Conservation (phyloP, 1,139 yeast genomes). For the Scheffersomyces insectosa region DNA sequence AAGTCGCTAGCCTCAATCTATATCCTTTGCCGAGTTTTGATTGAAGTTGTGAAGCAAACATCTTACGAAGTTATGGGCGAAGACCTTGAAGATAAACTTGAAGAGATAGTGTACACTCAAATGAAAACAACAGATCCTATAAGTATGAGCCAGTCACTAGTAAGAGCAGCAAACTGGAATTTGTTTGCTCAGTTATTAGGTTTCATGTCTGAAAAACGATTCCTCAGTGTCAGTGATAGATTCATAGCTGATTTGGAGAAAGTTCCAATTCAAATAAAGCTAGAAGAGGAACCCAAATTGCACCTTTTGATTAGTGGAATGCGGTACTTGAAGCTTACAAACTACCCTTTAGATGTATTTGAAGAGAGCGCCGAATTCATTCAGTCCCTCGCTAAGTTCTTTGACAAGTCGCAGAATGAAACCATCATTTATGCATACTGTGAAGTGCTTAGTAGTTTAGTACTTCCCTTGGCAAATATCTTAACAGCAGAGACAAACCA, state of each 20-base stretch:
- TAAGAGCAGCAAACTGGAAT: slow-evolving; percentile 92
- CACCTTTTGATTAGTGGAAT: slow-evolving; percentile 86
- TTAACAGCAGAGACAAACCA: slow-evolving; percentile 94
- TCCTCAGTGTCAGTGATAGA: slow-evolving; percentile 86
- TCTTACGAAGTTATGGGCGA: slow-evolving; percentile 72
- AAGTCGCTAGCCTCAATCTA: slow-evolving; percentile 85
- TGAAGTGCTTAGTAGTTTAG: slow-evolving; percentile 72
- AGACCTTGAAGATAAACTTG: slow-evolving; percentile 80
- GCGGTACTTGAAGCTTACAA: slow-evolving; percentile 76
- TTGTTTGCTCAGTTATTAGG: slow-evolving; percentile 88
- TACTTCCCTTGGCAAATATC: slow-evolving; percentile 80
- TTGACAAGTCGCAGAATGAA: slow-evolving; percentile 62
- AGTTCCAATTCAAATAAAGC: slow-evolving; percentile 47
- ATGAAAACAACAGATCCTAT: slow-evolving; percentile 86
- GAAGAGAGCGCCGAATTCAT: slow-evolving; percentile 93
- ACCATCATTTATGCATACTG: slow-evolving; percentile 75
- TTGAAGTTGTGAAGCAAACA: slow-evolving; percentile 89
- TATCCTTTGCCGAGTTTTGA: slow-evolving; percentile 87
- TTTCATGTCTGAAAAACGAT: slow-evolving; percentile 81
- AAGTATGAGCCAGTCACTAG: slow-evolving; percentile 58
- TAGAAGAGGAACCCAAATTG: slow-evolving; percentile 68
- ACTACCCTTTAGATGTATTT: slow-evolving; percentile 83
- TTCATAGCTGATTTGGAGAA: slow-evolving; percentile 92
- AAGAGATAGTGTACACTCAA: slow-evolving; percentile 92
- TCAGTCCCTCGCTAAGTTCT: slow-evolving; percentile 83